These are phyloP conservation scores for Nakazawaea ernobii DNA, from an alignment of 805 yeast genomes.

Conservation along the genomic window DNA sequence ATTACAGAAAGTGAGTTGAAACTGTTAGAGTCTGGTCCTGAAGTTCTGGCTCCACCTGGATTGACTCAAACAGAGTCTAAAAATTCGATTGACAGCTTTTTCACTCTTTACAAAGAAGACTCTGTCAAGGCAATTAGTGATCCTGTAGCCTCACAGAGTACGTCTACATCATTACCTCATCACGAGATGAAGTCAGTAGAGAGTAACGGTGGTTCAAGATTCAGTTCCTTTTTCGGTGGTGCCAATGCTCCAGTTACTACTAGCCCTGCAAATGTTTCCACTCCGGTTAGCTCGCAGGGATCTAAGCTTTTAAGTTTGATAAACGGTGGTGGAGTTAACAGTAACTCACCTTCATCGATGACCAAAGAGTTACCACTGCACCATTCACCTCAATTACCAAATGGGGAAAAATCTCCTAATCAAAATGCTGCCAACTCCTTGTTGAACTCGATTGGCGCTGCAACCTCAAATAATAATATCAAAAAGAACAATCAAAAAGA, in stretches of 20 bases:
- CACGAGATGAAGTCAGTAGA: not conserved
- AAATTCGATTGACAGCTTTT: slow-evolving; percentile 38
- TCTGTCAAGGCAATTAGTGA: not conserved
- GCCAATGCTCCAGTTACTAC: slow-evolving; percentile 4
- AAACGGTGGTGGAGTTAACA: not conserved
- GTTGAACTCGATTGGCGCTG: slow-evolving; percentile 5
- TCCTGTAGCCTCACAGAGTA: not conserved
- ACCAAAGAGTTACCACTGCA: not conserved
- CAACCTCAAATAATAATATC: slow-evolving; percentile 1
- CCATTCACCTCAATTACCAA: slow-evolving; percentile 18
- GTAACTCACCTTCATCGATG: not conserved
- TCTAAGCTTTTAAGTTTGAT: slow-evolving; percentile 18
- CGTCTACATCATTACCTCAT: not conserved
- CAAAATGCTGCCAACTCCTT: slow-evolving; percentile 3
- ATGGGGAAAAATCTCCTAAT: slow-evolving; percentile 4
- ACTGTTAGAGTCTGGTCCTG: slow-evolving; percentile 11
- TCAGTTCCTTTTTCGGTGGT: slow-evolving; percentile 15
- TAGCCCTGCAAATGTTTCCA: slow-evolving; percentile 2
- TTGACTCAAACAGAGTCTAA: slow-evolving; percentile 14
- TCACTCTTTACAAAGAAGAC: slow-evolving; percentile 26
- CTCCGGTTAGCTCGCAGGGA: not conserved
- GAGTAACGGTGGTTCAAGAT: slow-evolving; percentile 13
- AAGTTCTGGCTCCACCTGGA: not conserved
- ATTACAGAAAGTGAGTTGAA: slow-evolving; percentile 22
- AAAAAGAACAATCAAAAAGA: not conserved